A percentile compares a stretch with the other conserved stretches of the same genome.
Evolutionary conservation across 768 basidiomycete species (phyloP).

Genomic region (Pleurotus citrinopileatus): DNA sequence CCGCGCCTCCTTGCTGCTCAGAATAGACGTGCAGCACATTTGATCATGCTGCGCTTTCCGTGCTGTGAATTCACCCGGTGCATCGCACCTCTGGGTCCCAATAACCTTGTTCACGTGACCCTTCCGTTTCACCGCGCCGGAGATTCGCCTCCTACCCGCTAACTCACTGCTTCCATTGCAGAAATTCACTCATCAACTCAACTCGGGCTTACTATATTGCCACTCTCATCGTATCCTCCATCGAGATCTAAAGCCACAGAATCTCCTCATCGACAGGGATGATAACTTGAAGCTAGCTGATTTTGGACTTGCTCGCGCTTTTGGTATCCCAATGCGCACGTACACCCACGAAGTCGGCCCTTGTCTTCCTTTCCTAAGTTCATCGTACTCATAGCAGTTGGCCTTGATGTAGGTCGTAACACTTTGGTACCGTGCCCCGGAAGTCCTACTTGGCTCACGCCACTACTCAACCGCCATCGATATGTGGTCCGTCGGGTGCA

Average conservation of each 20-base stretch:
- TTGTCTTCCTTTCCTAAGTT: conserved; percentile 5
- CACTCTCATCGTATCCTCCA: conserved; percentile 97
- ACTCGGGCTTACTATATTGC: conserved; percentile 88
- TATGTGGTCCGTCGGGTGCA: conserved; percentile 99
- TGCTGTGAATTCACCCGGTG: background rate
- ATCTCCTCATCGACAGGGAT: conserved; percentile 85
- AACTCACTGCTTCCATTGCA: conserved; percentile 27
- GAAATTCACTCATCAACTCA: conserved; percentile 97
- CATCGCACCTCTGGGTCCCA: background rate
- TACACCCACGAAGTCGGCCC: conserved; percentile 91
- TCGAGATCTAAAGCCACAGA: conserved; percentile 95
- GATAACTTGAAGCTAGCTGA: conserved; percentile 95
- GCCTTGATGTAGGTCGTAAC: conserved; percentile 89
- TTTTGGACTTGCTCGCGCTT: conserved; percentile 94
- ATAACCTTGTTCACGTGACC: conserved; percentile 1
- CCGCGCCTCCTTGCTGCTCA: no score
- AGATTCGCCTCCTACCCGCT: background rate
- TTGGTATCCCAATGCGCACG: conserved; percentile 98
- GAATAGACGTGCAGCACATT: no score
- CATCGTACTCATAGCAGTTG: background rate
- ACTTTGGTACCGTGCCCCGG: conserved; percentile 98
- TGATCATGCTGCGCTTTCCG: no score
- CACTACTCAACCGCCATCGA: conserved; percentile 98
- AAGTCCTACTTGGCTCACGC: conserved; percentile 91
- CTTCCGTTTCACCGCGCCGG: background rate